These are phyloP conservation scores for Annulohypoxylon stygium DNA, from an alignment of 495 filamentous ascomycete species.

Conservation along the genomic window DNA sequence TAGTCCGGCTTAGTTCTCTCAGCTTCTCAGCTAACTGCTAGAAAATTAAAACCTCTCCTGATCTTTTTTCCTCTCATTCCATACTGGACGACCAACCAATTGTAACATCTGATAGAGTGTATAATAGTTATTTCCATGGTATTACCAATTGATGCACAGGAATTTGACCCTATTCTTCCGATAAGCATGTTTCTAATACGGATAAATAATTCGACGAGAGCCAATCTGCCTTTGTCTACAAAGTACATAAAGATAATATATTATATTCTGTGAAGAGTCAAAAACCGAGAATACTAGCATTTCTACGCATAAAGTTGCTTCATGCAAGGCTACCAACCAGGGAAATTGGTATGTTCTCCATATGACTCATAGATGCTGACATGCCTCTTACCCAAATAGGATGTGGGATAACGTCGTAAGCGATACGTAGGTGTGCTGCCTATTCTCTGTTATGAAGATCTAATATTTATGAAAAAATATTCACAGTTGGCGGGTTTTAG, in stretches of 20 bases:
- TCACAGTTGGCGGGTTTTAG: conserved; percentile 16
- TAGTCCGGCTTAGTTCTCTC: conserved; percentile 12
- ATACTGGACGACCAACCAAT: conserved; percentile 5
- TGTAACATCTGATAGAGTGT: neutral
- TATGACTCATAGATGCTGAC: conserved; percentile 26
- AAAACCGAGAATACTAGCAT: neutral
- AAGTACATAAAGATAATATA: neutral
- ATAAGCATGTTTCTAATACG: neutral
- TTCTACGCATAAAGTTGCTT: conserved; percentile 14
- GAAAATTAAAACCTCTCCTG: conserved; percentile 24
- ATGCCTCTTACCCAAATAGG: conserved; percentile 9
- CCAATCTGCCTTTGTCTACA: neutral
- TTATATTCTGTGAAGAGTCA: neutral
- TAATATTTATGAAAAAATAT: neutral
- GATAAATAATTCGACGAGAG: conserved; percentile 13
- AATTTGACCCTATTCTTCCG: neutral
- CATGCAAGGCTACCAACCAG: conserved; percentile 36
- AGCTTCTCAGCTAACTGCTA: conserved; percentile 8
- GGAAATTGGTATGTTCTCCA: neutral
- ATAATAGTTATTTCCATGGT: neutral
- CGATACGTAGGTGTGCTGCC: conserved; percentile 33
- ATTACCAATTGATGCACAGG: conserved; percentile 2
- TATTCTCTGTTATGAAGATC: conserved; percentile 1
- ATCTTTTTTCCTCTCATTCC: neutral
- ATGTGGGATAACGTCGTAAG: conserved; percentile 11